phyloP scores from a whole-genome alignment of 257 asterid genomes.

The Solanum bukasovii region DNA sequence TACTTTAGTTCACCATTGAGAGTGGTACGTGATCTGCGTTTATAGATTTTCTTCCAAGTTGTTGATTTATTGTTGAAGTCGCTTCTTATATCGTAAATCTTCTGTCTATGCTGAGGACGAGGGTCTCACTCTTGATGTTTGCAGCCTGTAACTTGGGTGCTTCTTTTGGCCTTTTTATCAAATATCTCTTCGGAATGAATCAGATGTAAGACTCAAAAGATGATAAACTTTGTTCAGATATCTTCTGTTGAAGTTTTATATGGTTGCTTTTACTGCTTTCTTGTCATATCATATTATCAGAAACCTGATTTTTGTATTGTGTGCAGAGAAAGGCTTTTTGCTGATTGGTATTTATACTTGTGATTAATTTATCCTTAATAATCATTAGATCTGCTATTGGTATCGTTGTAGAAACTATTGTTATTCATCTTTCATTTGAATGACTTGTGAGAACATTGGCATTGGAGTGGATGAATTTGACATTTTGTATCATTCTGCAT shows the following conservation, averaged over 20 bases:
- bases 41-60: neutral
- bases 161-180: neutral
- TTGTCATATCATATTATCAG: neutral
- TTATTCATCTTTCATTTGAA: neutral
- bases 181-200: neutral
- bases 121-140: neutral
- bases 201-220: neutral
- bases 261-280: neutral
- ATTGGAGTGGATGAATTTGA: neutral
- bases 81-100: neutral
- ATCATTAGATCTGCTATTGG: neutral
- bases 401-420: neutral
- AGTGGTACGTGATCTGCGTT: neutral
- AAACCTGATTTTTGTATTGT: neutral
- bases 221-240: neutral
- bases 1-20: neutral
- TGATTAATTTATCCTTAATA: neutral
- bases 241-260: neutral
- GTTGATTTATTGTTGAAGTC: neutral
- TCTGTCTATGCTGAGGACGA: neutral
- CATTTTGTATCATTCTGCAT: neutral
- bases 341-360: neutral
- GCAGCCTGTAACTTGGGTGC: neutral
- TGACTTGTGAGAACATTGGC: neutral
- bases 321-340: neutral